Evolutionary conservation across 192 early-diverging fungal species (phyloP).

Genomic region (Allomyces macrogynus): DNA sequence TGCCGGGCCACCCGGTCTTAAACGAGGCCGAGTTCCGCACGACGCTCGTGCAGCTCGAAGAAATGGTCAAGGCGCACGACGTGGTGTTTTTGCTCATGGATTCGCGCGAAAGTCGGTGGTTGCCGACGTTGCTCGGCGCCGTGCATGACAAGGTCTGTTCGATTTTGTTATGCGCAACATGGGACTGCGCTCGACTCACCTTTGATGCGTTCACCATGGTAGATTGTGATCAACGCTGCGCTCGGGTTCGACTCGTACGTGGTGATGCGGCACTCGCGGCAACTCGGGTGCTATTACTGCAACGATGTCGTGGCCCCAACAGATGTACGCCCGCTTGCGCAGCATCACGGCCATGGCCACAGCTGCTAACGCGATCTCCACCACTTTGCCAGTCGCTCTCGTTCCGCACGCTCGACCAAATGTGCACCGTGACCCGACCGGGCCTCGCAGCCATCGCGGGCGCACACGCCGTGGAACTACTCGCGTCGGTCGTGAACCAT

Average conservation of each 20-base stretch:
- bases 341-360: background rate
- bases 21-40: conserved; percentile 16
- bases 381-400: conserved; percentile 41
- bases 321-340: conserved; percentile 36
- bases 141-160: conserved; percentile 28
- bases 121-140: conserved; percentile 71
- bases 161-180: no score
- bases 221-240: conserved; percentile 80
- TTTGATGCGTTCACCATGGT: background rate
- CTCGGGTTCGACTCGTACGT: conserved; percentile 90
- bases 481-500: conserved; percentile 74
- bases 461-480: conserved; percentile 73
- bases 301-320: conserved; percentile 94
- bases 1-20: conserved; percentile 77
- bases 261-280: conserved; percentile 68
- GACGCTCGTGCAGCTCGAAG: conserved; percentile 29
- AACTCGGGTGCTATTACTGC: conserved; percentile 92
- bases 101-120: conserved; percentile 86
- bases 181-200: no score
- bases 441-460: conserved; percentile 78
- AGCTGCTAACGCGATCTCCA: no score
- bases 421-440: conserved; percentile 94
- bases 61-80: conserved; percentile 57
- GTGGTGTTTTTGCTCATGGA: conserved; percentile 82
- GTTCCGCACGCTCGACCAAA: conserved; percentile 88